phyloP scores from a whole-genome alignment of 805 yeast species.

The Cyberlindnera maritima region DNA sequence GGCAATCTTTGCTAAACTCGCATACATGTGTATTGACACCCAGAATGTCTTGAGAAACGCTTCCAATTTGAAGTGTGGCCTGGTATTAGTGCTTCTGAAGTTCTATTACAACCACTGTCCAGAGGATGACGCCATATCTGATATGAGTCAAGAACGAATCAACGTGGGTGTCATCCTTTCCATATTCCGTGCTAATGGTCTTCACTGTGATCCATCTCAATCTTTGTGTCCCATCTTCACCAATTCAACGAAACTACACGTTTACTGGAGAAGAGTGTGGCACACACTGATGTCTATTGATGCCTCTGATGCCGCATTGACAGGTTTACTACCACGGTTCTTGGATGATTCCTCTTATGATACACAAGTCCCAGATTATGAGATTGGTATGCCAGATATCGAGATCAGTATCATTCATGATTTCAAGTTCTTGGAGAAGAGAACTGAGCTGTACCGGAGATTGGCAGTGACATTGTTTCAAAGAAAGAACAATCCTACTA shows the following conservation, averaged over 20 bases:
- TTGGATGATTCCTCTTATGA: conserved; percentile 20
- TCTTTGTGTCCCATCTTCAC: neutral
- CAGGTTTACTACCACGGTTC: conserved; percentile 17
- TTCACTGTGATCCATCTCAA: conserved; percentile 51
- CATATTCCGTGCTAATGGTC: conserved; percentile 50
- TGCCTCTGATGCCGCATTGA: conserved; percentile 9
- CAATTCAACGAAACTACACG: conserved; percentile 9
- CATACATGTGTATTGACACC: conserved; percentile 42
- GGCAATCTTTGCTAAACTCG: conserved; percentile 8
- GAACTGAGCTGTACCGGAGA: conserved; percentile 28
- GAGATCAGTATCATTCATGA: conserved; percentile 37
- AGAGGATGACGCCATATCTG: conserved; percentile 54
- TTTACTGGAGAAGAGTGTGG: conserved; percentile 27
- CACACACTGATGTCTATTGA: conserved; percentile 24
- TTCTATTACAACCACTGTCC: conserved; percentile 48
- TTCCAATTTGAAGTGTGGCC: conserved; percentile 44
- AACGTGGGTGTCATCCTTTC: conserved; percentile 45
- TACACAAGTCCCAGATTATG: conserved; percentile 29
- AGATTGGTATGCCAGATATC: conserved; percentile 32
- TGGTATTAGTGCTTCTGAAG: conserved; percentile 46
- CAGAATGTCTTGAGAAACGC: conserved; percentile 45
- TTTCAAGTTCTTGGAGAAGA: conserved; percentile 30
- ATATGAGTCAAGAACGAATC: conserved; percentile 45
- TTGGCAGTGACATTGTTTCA: conserved; percentile 32
- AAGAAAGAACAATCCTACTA: conserved; percentile 32